These are phyloP conservation scores for Collybia sp. DNA, from an alignment of 768 basidiomycete species.

Conservation along the genomic window DNA sequence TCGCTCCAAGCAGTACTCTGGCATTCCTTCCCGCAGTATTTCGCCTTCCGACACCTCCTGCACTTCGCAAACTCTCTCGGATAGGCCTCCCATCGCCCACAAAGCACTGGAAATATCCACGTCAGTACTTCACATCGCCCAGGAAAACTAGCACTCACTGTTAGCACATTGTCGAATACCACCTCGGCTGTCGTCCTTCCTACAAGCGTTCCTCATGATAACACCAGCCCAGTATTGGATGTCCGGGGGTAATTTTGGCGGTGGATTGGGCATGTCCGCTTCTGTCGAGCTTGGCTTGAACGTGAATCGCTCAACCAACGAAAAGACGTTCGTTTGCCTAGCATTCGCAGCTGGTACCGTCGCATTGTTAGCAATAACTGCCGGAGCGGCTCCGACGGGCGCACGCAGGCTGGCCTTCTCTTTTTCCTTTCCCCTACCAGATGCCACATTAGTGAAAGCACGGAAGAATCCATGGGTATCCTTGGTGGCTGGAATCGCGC, in stretches of 20 bases:
- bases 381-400: not conserved
- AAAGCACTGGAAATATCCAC: slow-evolving; percentile 58
- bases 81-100: slow-evolving; percentile 90
- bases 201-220: slow-evolving; percentile 99
- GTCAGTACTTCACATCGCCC: not conserved
- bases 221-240: slow-evolving; percentile 99
- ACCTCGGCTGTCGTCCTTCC: slow-evolving; percentile 90
- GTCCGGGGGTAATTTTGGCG: slow-evolving; percentile 74
- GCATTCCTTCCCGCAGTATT: slow-evolving; percentile 97
- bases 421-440: slow-evolving; percentile 27
- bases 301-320: slow-evolving; percentile 93
- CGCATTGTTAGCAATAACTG: slow-evolving; percentile 1
- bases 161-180: slow-evolving; percentile 98
- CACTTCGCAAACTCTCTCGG: slow-evolving; percentile 98
- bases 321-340: slow-evolving; percentile 88
- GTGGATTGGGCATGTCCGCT: slow-evolving; percentile 62
- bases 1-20: slow-evolving; percentile 96
- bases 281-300: slow-evolving; percentile 88
- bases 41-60: slow-evolving; percentile 91
- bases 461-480: slow-evolving; percentile 36
- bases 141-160: slow-evolving; percentile 45
- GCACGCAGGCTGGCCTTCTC: slow-evolving; percentile 34
- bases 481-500: slow-evolving; percentile 1
- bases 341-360: slow-evolving; percentile 14
- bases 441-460: slow-evolving; percentile 35